Evolutionary conservation across 1,284 basidiomycete species (phyloP), one percentile per base, ranked within the genome.

Genomic region (Cerrena zonata): DNA sequence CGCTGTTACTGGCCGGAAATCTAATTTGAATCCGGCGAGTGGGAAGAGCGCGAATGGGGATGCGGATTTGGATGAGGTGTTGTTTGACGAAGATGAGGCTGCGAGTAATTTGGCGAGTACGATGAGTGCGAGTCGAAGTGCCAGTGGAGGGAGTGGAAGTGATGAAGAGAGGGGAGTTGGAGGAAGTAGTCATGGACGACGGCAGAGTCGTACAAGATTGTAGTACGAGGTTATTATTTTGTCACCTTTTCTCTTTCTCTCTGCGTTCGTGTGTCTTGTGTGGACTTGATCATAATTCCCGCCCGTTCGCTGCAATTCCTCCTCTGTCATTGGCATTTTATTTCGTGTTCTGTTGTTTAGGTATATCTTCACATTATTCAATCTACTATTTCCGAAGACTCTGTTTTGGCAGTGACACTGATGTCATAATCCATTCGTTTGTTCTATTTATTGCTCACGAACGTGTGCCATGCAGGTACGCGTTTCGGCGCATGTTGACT

Each of bases 41-140:
- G 58, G 56, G 45, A 57, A 53, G 26, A 50, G 43, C 18, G 44
- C 26, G 44, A 46, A 53, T 42, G 55, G 53, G 7, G n/a, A n/a
- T n/a, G 49, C 52, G 19, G 56, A 51, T 23, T 62, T 63, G 36
- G 67, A 78, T 51, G 78, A 82, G 58, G 73, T 82, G 37, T 61
- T 82, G 30, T 84, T 84, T 58, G 82, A 84, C 60, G 80, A 80
- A 51, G 76, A 76, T 48, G 77, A 76, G 56, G 47, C 52, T 15
- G 30, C 30, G 30, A 34, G 30, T 34, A 34, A 7, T 34, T 34
- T 34, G 30, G 30, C 7, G 15, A n/a, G n/a, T 15, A 42, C 37
- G 2, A 50, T 45, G 3, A 51, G 46, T 43, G 49, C 41, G 45
- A 55, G 48, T 19, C 46, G 49, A 26, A 54, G 25, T 27, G 53